Evolutionary conservation across 352 stramenopile species (phyloP), one percentile per base, ranked within the genome.

Genomic region (Phytophthora pinifolia): DNA sequence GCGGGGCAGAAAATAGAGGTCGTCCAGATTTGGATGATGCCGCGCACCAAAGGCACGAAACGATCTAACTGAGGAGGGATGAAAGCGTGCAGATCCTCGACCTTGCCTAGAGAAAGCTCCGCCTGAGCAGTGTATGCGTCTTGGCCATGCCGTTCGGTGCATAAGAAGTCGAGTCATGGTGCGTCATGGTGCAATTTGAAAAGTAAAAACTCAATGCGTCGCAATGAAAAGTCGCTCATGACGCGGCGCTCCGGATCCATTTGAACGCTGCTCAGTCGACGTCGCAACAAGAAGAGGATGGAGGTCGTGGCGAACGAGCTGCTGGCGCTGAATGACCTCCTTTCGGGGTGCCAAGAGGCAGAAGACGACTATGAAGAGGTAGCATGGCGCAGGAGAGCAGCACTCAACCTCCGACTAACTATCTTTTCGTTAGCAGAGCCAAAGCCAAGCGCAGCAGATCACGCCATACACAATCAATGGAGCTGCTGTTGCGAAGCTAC

Each of bases 251-350:
- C 31, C 8, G 22, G 37, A 55, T 49, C 45, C 53, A 47, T n/a
- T 47, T 50, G 29, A 43, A 42, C 6, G 27, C 30, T 48, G 27
- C 30, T 48, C 45, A 29, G 13, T 51, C 10, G 37, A 37, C 46
- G 49, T 32, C 25, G 29, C 25, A 51, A 46, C 35, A 32, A 47
- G 17, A 3, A 45, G 20, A 46, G 30, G 18, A 76, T 76, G 67
- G 63, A 76, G 17, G 54, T 67, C 31, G 50, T 64, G 6, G 67
- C 45, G 34, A 67, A 58, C 25, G 67, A 76, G 12, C 38, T 76
- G 22, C 27, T 73, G 29, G 67, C 67, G 17, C 33, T 76, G 15
- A 76, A 70, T 31, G 59, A 70, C 27, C 54, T 76, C 8, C 63
- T 76, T 9, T 39, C 59, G 13, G 63, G 59, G 1, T 56, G 55